Percentiles rank a stretch among this genome's conserved stretches.
Conservation (phyloP, 257 asterid species). For the Gentiana macrophylla region DNA sequence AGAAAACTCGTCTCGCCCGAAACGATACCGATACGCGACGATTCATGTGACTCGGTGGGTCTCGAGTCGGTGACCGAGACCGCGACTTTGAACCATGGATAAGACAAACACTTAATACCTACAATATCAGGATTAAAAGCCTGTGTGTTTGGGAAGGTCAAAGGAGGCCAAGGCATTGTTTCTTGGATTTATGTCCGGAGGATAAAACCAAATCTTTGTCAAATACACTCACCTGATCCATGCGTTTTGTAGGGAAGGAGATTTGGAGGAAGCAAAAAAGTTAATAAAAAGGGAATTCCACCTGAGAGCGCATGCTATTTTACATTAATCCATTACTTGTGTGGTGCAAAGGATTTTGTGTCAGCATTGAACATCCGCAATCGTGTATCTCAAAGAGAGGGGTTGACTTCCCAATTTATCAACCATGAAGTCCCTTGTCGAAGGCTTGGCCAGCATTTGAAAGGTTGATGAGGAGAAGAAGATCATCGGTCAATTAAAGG, state of each 20-base stretch:
- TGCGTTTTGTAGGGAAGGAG: conserved; percentile 60
- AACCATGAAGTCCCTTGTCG: conserved; percentile 64
- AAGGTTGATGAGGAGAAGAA: conserved; percentile 55
- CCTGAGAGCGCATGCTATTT: conserved; percentile 50
- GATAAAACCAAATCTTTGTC: conserved; percentile 38
- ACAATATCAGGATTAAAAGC: conserved; percentile 60
- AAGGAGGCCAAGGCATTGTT: conserved; percentile 70
- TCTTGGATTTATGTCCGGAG: conserved; percentile 45
- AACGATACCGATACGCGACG: no score
- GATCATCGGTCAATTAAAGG: conserved; percentile 43
- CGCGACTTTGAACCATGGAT: background rate
- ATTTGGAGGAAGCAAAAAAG: conserved; percentile 48
- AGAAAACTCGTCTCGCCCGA: no score
- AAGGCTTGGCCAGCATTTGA: conserved; percentile 46
- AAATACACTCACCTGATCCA: conserved; percentile 46
- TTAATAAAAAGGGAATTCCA: conserved; percentile 36
- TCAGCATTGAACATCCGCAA: conserved; percentile 38
- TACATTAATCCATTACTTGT: conserved; percentile 52
- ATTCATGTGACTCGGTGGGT: no score
- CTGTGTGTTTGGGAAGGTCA: conserved; percentile 54
- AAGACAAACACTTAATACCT: conserved; percentile 33
- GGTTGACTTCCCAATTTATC: conserved; percentile 67
- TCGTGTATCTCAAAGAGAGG: conserved; percentile 27
- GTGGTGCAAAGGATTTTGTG: conserved; percentile 48
- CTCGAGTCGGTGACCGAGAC: no score